Conservation (phyloP, 2,329 filamentous ascomycete genomes). For the Sporothrix curviconia region DNA sequence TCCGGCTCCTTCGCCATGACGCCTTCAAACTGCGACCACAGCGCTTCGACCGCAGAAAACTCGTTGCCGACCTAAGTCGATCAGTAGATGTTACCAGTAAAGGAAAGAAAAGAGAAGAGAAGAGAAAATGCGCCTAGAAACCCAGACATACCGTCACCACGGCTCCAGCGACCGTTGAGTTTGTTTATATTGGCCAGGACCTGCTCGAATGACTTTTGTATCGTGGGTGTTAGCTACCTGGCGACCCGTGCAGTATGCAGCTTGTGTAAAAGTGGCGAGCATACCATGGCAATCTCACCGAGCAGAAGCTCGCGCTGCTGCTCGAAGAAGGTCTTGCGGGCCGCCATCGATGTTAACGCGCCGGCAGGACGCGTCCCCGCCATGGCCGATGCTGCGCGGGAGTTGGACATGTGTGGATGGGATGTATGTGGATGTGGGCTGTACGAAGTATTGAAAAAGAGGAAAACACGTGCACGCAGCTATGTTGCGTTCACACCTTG, state of each 20-base stretch:
- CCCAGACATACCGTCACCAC: slow-evolving; percentile 67
- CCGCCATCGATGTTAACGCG: slow-evolving; percentile 34
- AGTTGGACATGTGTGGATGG: not conserved
- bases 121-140: not conserved
- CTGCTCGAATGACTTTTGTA: slow-evolving; percentile 66
- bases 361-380: not conserved
- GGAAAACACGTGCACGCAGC: not conserved
- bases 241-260: too few species aligned
- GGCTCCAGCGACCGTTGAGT: slow-evolving; percentile 82
- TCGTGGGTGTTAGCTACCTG: too few species aligned
- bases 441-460: too few species aligned
- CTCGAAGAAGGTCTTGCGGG: slow-evolving; percentile 60
- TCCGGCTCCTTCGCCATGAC: slow-evolving; percentile 68
- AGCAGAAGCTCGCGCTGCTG: slow-evolving; percentile 67
- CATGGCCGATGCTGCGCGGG: slow-evolving; percentile 10
- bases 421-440: not conserved
- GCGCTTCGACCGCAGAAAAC: slow-evolving; percentile 89
- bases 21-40: slow-evolving; percentile 96
- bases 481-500: not conserved
- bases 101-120: not conserved
- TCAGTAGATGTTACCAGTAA: not conserved
- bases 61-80: slow-evolving; percentile 79
- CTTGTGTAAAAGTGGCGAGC: slow-evolving; percentile 17
- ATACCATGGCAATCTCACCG: slow-evolving; percentile 64
- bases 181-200: slow-evolving; percentile 95